Percentiles rank a stretch among this genome's conserved stretches.
phyloP scores from a whole-genome alignment of 2,329 filamentous ascomycete genomes.

The Hysterium pulicare region DNA sequence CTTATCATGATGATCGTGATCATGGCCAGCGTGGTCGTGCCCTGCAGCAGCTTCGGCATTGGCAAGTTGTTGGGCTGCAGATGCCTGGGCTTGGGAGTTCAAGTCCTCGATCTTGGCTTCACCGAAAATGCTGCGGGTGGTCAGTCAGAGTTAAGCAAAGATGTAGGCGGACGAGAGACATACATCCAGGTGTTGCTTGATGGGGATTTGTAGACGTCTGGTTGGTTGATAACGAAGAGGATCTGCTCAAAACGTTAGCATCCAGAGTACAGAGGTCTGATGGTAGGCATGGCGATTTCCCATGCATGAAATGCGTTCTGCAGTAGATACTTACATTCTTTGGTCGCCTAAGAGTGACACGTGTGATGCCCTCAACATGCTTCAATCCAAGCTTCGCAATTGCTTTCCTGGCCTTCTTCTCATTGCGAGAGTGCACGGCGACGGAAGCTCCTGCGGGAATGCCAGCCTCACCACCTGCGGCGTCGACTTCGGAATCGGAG shows the following conservation, averaged over 20 bases:
- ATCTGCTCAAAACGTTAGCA: constrained; percentile 57
- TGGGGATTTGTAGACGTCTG: constrained; percentile 98
- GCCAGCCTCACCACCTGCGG: constrained; percentile 61
- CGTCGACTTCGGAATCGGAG: constrained; percentile 75
- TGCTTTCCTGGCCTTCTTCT: constrained; percentile 99
- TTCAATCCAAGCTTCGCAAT: constrained; percentile 97
- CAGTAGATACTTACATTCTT: constrained; percentile 94
- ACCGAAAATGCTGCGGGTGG: constrained; percentile 78
- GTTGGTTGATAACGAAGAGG: constrained; percentile 99
- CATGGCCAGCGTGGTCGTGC: constrained; percentile 68
- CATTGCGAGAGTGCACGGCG: constrained; percentile 95
- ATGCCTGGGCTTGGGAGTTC: constrained; percentile 96
- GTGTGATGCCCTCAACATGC: constrained; percentile 94
- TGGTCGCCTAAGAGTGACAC: constrained; percentile 94
- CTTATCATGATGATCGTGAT: constrained; percentile 54
- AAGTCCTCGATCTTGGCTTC: constrained; percentile 99
- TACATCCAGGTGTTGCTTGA: constrained; percentile 99
- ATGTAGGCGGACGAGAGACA: constrained; percentile 42
- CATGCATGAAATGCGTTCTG: too few relatives aligned
- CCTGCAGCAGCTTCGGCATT: constrained; percentile 62
- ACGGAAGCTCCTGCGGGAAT: constrained; percentile 83
- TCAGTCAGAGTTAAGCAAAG: constrained; percentile 14
- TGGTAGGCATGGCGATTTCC: too few relatives aligned
- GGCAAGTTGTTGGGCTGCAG: constrained; percentile 91
- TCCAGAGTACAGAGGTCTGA: constrained; percentile 6